Evolutionary conservation across 1,284 basidiomycete genomes (phyloP), one percentile per base, ranked within the genome.

Genomic region (Pterulicium gracile): DNA sequence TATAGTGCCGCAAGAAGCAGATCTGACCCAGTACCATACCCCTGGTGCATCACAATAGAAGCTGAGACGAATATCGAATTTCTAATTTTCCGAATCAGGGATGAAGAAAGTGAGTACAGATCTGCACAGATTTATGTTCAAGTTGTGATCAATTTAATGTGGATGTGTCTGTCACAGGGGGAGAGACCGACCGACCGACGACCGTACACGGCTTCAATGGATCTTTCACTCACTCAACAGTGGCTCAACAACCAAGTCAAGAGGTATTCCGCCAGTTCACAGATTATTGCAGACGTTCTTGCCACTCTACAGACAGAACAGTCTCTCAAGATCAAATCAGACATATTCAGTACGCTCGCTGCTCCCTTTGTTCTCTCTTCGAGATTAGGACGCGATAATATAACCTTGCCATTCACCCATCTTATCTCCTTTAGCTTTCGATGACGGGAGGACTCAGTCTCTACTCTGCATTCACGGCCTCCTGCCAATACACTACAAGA

Each of bases 401-500:
- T n/a, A n/a, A n/a, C n/a, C n/a, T n/a, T 32, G n/a, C 27, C n/a
- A 32, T 32, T n/a, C 19, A 13, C n/a, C 19, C 36, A 7, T 39
- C 15, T 7, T 39, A 17, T 7, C 36, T 18, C 36, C n/a, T 18
- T 32, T 18, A 39, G 89, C 88, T 0, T 94, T 88, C 67, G 92
- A 98, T 64, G 92, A 97, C 55, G 95, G 95, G 22, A 80, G 94
- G 32, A 85, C 90, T 0, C 88, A 93, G 56, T 74, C 98, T 4
- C 75, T 99, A 13, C 78, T 98, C 49, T 91, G 87, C 49, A 56
- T 97, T 1, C 87, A 94, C 55, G 96, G 96, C 7, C 81, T 97
- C 1, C 70, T 99, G 0, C 94, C 92, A 1, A 94, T 98, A 53
- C 62, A 73, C 0, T 97, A 81, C 65, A 77, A 84, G 44, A 69